Conservation (phyloP, 1,139 yeast species). For the Hansenula anomala region DNA sequence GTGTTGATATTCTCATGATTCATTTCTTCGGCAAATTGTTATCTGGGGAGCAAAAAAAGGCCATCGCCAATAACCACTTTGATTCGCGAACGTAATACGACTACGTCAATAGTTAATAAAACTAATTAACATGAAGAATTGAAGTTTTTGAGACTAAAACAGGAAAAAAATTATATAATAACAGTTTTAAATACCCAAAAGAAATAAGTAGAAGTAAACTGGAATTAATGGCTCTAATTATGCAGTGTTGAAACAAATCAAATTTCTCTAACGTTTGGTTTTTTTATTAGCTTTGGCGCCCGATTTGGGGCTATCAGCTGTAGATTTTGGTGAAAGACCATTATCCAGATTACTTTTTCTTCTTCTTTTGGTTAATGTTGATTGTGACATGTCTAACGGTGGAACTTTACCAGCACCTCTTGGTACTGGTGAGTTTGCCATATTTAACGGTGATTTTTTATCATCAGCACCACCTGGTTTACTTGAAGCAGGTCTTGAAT, state of each 20-base stretch:
- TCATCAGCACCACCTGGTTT: constrained; percentile 6
- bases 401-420: constrained; percentile 9
- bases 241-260: no score
- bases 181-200: no score
- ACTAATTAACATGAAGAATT: no score
- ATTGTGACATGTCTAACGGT: constrained; percentile 26
- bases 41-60: background rate
- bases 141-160: no score
- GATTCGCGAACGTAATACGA: no score
- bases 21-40: no score
- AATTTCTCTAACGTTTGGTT: background rate
- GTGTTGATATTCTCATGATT: no score
- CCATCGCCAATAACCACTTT: no score
- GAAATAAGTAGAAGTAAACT: no score
- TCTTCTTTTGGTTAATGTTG: constrained; percentile 28
- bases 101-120: no score
- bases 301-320: constrained; percentile 10
- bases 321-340: constrained; percentile 20
- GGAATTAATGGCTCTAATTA: background rate
- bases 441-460: constrained; percentile 9
- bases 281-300: background rate
- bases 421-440: constrained; percentile 1
- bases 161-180: no score
- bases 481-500: constrained; percentile 4
- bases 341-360: constrained; percentile 23